These are phyloP conservation scores for Tetrahymena thermophila DNA, from an alignment of 73 alveolate species.

Conservation along the genomic window DNA sequence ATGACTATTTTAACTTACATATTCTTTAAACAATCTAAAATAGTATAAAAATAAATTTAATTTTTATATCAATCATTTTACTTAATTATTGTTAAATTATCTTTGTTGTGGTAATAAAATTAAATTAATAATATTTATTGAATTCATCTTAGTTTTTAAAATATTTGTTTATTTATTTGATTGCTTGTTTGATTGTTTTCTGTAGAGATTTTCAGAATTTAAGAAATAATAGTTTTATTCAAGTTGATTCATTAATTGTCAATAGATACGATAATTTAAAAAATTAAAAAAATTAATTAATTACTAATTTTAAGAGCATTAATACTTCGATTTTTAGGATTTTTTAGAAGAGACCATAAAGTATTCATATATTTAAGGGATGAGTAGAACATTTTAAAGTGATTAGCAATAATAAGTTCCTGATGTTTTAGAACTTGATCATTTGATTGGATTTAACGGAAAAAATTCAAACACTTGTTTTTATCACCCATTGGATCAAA, in stretches of 20 bases:
- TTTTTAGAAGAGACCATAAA: neutral
- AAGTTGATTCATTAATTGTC: neutral
- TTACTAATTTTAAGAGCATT: neutral
- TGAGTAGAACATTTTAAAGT: neutral
- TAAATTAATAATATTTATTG: no score
- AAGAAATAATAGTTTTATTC: neutral
- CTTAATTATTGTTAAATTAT: no score
- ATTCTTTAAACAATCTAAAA: no score
- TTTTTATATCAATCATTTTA: no score
- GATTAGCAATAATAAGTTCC: neutral
- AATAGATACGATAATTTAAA: neutral
- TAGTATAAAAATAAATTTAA: no score
- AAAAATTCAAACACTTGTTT: conserved; percentile 41
- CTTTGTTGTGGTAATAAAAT: no score
- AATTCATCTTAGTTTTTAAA: no score
- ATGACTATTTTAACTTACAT: no score
- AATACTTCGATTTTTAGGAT: neutral
- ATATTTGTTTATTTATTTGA: no score
- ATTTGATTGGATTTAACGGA: conserved; percentile 67
- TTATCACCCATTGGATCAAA: conserved; percentile 54
- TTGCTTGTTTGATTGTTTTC: neutral
- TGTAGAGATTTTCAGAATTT: neutral
- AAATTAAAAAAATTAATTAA: neutral
- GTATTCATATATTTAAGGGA: neutral
- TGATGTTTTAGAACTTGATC: conserved; percentile 59